Conservation (phyloP, 2,329 filamentous ascomycete genomes). For the Tolypocladium pustulatum region DNA sequence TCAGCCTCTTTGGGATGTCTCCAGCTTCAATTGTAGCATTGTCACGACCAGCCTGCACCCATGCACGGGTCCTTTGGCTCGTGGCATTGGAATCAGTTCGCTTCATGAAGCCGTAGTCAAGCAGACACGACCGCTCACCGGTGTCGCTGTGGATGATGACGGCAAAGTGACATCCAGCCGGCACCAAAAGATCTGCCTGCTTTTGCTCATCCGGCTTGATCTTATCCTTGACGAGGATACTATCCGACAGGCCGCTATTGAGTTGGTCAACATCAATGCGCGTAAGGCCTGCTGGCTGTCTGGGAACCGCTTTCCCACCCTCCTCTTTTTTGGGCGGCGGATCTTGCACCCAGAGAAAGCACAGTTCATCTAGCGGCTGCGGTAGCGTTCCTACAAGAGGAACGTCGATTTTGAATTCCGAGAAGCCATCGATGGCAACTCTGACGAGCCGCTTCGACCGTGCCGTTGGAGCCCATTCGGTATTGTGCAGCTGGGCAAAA, state of each 20-base stretch:
- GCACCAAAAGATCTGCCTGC: slow-evolving; percentile 8
- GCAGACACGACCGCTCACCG: slow-evolving; percentile 4
- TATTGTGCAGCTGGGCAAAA: slow-evolving; percentile 7
- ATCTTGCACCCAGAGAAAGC: slow-evolving; percentile 21
- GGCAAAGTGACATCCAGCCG: slow-evolving; percentile 14
- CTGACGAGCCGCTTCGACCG: slow-evolving; percentile 11
- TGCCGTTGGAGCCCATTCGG: slow-evolving; percentile 1
- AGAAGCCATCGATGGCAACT: slow-evolving; percentile 8
- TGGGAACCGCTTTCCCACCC: neutral
- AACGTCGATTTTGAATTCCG: slow-evolving; percentile 10
- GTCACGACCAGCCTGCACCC: neutral
- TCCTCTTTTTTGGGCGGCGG: neutral
- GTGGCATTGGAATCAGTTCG: neutral
- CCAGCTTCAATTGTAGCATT: too few relatives aligned
- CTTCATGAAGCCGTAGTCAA: slow-evolving; percentile 16
- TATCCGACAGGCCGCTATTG: slow-evolving; percentile 1
- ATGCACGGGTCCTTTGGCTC: neutral
- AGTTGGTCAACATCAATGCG: slow-evolving; percentile 1
- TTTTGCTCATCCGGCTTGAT: slow-evolving; percentile 2
- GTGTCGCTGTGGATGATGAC: slow-evolving; percentile 9
- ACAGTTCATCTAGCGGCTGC: slow-evolving; percentile 24
- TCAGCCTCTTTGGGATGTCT: neutral
- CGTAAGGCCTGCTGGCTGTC: neutral
- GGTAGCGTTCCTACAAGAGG: slow-evolving; percentile 18
- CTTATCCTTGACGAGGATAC: slow-evolving; percentile 5